phyloP scores from a whole-genome alignment of 306 rosid genomes.

The Glycine soja region DNA sequence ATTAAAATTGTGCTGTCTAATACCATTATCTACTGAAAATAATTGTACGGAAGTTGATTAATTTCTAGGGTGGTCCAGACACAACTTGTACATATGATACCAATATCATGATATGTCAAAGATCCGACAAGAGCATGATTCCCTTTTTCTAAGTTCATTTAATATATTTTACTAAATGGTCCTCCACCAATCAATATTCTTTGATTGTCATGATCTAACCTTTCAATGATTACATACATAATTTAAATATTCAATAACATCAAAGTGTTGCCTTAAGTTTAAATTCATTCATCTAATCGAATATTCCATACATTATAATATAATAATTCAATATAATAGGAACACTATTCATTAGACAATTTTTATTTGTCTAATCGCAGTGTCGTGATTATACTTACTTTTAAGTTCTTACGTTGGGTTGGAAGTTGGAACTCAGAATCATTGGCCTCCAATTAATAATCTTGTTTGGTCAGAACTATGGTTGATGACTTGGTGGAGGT shows the following conservation, averaged over 20 bases:
- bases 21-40: background rate
- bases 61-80: constrained; percentile 28
- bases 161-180: constrained; percentile 10
- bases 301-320: background rate
- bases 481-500: no score
- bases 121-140: background rate
- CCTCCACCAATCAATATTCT: constrained; percentile 12
- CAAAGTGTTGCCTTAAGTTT: background rate
- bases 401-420: background rate
- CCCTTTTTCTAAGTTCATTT: background rate
- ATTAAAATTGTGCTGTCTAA: background rate
- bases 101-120: background rate
- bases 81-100: background rate
- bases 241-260: background rate
- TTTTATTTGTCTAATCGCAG: no score
- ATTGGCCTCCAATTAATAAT: background rate
- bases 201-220: background rate
- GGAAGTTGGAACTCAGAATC: background rate
- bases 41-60: constrained; percentile 36
- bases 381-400: background rate
- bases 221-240: background rate
- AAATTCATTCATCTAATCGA: background rate
- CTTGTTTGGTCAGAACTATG: no score
- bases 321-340: no score
- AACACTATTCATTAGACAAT: background rate